These are phyloP conservation scores for Vitis hybrid DNA, from an alignment of 177 flowering plant species.

Conservation along the genomic window DNA sequence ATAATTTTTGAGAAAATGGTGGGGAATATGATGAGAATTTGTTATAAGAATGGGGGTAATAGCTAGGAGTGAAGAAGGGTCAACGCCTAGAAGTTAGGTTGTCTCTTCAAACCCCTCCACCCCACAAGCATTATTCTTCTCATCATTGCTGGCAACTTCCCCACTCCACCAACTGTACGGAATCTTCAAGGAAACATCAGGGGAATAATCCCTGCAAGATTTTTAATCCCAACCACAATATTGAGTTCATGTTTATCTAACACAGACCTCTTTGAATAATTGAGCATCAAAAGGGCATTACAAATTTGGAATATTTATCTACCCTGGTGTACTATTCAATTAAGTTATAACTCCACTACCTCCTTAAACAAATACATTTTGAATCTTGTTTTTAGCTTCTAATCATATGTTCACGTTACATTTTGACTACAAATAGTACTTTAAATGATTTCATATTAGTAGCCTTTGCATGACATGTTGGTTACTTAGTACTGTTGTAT, in stretches of 20 bases:
- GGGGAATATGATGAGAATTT: too few species aligned
- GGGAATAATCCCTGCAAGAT: neutral
- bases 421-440: slow-evolving; percentile 9
- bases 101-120: too few species aligned
- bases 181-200: neutral
- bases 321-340: neutral
- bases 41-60: too few species aligned
- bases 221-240: neutral
- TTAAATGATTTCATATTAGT: neutral
- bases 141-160: slow-evolving; percentile 15
- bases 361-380: neutral
- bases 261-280: neutral
- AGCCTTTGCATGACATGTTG: slow-evolving; percentile 11
- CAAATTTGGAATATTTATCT: neutral
- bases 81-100: too few species aligned
- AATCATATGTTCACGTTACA: slow-evolving; percentile 17
- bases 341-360: slow-evolving; percentile 20
- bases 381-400: slow-evolving; percentile 3
- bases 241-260: neutral
- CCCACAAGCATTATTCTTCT: neutral
- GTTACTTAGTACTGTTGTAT: slow-evolving; percentile 6
- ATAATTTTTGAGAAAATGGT: too few species aligned
- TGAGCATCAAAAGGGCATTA: neutral
- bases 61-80: too few species aligned
- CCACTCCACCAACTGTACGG: slow-evolving; percentile 20